Percentiles rank a stretch among this genome's conserved stretches.
Conservation (phyloP, 768 basidiomycete species). For the Mycena metata region DNA sequence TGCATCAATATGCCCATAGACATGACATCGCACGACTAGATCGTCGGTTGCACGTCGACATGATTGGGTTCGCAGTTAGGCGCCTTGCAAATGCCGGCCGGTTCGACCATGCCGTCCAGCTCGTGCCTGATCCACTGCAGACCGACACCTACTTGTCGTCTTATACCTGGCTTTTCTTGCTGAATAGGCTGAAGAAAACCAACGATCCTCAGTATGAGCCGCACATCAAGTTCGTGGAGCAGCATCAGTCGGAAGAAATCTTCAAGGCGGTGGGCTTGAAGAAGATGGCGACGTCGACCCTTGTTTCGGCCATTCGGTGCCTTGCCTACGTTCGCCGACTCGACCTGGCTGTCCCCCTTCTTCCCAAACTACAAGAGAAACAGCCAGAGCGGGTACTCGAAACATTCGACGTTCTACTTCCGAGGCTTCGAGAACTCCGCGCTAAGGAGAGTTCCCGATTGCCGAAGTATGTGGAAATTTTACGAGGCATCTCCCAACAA, state of each 20-base stretch:
- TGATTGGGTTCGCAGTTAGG: constrained; percentile 55
- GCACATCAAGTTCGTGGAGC: constrained; percentile 25
- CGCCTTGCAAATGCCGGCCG: constrained; percentile 55
- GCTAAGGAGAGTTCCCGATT: background rate
- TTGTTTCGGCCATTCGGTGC: constrained; percentile 25
- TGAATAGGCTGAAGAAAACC: constrained; percentile 41
- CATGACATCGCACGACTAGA: constrained; percentile 16
- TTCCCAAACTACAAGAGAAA: constrained; percentile 13
- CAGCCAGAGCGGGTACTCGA: background rate
- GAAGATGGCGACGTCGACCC: constrained; percentile 8
- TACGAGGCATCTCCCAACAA: background rate
- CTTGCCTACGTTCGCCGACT: constrained; percentile 20
- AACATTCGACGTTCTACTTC: constrained; percentile 22
- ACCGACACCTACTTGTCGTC: constrained; percentile 48
- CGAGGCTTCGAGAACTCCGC: constrained; percentile 16
- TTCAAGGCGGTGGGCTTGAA: constrained; percentile 8
- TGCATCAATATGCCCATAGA: constrained; percentile 26
- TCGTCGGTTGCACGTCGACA: constrained; percentile 29
- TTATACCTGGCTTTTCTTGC: constrained; percentile 54
- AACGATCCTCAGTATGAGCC: constrained; percentile 22
- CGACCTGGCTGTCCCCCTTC: constrained; percentile 25
- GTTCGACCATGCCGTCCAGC: constrained; percentile 56
- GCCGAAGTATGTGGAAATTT: background rate
- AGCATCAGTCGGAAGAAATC: constrained; percentile 21
- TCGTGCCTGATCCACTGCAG: constrained; percentile 55